Base-by-base conservation (phyloP, 371 early-diverging fungal genomes). In the Syncephalastrum racemosum region DNA sequence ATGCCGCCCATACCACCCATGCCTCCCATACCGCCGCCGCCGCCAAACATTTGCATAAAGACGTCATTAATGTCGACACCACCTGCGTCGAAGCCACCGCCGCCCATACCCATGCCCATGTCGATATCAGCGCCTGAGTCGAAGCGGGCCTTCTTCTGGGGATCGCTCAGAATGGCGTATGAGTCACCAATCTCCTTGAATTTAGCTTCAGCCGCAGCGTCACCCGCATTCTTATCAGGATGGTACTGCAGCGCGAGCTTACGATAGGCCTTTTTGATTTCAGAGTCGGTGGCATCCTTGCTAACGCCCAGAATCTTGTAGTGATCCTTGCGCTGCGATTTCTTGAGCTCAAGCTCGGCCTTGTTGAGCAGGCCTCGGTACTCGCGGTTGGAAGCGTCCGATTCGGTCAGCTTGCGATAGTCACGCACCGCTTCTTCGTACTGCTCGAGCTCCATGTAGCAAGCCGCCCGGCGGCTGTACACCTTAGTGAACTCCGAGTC, bases 241-340 rank as follows among this genome's bases (percentile, higher is more conserved):
- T 95, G 95, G 68, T 89, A 85, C 71, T 86, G 73, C 46, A 93
- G 68, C 5, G 92, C 92, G 36, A 88, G 72, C 55, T 91, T 94
- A 62, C 93, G 85, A 73, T 89, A 99, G 19, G 97, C 95, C 67
- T 91, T 93, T 67, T 93, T 95, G 74, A 99, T 95, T 54, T 97
- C 95, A 4, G 85, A 67, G 31, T 86, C 87, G 2, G 85, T 61
- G 2, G 96, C 96, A 39, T 86, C 79, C 54, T 88, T 84, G n/a
- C 81, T 42, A 6, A 99, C 82, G 3, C 91, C 96, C 24, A 99
- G 81, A 13, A 96, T 82, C 79, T 96, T 92, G 85, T 96, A 97
- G 64, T 95, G 96, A 60, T 97, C 94, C 58, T 89, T 90, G 44
- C 89, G 85, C 68, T 85, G 79, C 40, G 94, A 90, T 70, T 87